These are phyloP conservation scores for Dendrobium nobile DNA, from an alignment of 106 monocot species.

Conservation along the genomic window DNA sequence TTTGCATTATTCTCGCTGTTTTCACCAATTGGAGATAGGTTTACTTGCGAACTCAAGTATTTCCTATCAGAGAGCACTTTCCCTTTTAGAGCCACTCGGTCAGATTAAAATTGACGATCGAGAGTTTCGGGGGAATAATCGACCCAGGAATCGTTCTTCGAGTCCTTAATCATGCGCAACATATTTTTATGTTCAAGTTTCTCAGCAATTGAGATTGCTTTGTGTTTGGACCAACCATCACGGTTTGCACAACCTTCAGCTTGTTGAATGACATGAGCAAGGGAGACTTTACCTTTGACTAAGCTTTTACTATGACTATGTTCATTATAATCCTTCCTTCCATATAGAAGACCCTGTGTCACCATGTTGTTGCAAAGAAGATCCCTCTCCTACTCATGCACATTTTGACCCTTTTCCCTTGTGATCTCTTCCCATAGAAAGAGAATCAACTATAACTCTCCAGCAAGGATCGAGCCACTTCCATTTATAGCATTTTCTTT, in stretches of 20 bases:
- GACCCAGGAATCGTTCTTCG: too few species aligned
- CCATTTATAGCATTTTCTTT: too few species aligned
- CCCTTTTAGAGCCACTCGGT: too few species aligned
- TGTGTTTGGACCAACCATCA: conserved; percentile 63
- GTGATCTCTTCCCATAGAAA: conserved; percentile 29
- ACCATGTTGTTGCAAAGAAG: conserved; percentile 14
- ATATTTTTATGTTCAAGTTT: conserved; percentile 94
- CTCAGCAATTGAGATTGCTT: conserved; percentile 81
- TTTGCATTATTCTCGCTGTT: too few species aligned
- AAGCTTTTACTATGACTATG: conserved; percentile 29
- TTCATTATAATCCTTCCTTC: conserved; percentile 25
- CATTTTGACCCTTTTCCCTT: conserved; percentile 17
- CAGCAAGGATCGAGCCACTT: conserved; percentile 13
- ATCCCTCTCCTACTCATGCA: conserved; percentile 8
- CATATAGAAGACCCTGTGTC: conserved; percentile 9
- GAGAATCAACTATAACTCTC: conserved; percentile 22
- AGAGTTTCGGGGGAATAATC: too few species aligned
- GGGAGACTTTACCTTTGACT: conserved; percentile 28
- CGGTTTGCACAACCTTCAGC: conserved; percentile 47
- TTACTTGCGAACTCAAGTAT: too few species aligned
- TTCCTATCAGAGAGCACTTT: too few species aligned
- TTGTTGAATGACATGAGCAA: conserved; percentile 40
- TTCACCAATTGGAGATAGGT: too few species aligned
- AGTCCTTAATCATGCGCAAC: conserved; percentile 13
- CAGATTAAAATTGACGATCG: too few species aligned